A percentile compares a stretch with the other conserved stretches of the same genome.
These are phyloP conservation scores for Elsinoe batatas DNA, from an alignment of 2,329 filamentous ascomycete genomes.

Conservation along the genomic window DNA sequence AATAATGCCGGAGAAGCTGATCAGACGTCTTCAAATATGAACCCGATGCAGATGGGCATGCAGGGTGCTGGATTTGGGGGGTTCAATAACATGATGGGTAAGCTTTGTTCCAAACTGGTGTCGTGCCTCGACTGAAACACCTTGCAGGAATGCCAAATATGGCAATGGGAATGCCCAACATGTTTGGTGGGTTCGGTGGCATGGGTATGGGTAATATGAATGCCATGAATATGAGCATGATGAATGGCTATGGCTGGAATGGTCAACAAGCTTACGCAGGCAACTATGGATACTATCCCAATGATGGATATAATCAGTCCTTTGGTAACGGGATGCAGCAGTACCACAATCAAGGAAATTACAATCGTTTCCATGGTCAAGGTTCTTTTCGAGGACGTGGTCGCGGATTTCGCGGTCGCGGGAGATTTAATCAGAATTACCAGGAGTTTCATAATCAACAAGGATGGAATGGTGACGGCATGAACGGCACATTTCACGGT, in stretches of 20 bases:
- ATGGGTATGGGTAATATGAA: conserved; percentile 71
- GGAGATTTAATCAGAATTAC: conserved; percentile 19
- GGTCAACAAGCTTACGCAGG: conserved; percentile 61
- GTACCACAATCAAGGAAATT: conserved; percentile 51
- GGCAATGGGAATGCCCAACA: conserved; percentile 75
- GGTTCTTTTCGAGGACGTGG: conserved; percentile 41
- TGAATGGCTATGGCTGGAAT: conserved; percentile 56
- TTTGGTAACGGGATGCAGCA: conserved; percentile 38
- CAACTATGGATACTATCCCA: conserved; percentile 57
- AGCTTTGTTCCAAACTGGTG: conserved; percentile 29
- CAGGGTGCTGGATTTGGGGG: conserved; percentile 49
- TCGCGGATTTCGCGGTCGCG: conserved; percentile 26
- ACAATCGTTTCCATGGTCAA: conserved; percentile 68
- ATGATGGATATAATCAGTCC: conserved; percentile 44
- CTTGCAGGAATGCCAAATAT: conserved; percentile 64
- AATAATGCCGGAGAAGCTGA: neutral
- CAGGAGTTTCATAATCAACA: conserved; percentile 11
- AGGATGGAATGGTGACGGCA: neutral
- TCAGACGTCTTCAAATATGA: conserved; percentile 48
- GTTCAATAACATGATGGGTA: conserved; percentile 89
- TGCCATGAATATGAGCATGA: conserved; percentile 48
- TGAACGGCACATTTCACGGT: neutral
- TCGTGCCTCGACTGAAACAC: neutral
- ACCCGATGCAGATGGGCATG: conserved; percentile 59
- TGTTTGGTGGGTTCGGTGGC: conserved; percentile 64